Evolutionary conservation across 495 filamentous ascomycete genomes (phyloP).

Genomic region (Aspergillus homomorphus): DNA sequence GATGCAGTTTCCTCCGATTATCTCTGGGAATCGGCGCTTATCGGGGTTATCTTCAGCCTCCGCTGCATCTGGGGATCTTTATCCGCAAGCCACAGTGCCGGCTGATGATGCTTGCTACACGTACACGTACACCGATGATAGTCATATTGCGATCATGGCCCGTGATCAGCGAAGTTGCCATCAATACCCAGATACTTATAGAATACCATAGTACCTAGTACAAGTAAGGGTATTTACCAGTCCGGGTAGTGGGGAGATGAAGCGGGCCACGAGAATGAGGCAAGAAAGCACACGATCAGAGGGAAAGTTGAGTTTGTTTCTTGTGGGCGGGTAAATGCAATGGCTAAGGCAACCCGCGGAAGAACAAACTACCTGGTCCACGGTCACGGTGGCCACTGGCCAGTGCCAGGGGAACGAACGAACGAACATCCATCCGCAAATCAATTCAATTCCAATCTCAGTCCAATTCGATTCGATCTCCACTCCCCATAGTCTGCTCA

Average conservation of each 20-base stretch:
- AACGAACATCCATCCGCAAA: not conserved
- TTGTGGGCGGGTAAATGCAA: not conserved
- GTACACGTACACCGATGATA: too few species aligned
- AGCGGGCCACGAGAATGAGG: not conserved
- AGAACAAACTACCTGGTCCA: not conserved
- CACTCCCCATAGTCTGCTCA: not conserved
- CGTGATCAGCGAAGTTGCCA: too few species aligned
- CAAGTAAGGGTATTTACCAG: not conserved
- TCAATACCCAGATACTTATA: too few species aligned
- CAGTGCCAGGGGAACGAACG: too few species aligned
- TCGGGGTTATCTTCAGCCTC: not conserved
- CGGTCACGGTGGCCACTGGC: too few species aligned
- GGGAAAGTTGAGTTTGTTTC: too few species aligned
- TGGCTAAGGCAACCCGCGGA: not conserved
- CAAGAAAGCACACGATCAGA: not conserved
- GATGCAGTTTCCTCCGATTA: not conserved
- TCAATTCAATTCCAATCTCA: not conserved
- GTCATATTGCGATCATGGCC: too few species aligned
- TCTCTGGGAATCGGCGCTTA: not conserved
- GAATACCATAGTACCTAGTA: too few species aligned
- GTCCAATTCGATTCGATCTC: too few species aligned
- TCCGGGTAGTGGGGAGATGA: too few species aligned
- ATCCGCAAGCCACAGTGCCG: too few species aligned
- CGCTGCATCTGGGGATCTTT: not conserved
- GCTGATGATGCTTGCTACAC: too few species aligned